Conservation (phyloP, 176 grass and related monocot genomes). For the Oryza meridionalis region DNA sequence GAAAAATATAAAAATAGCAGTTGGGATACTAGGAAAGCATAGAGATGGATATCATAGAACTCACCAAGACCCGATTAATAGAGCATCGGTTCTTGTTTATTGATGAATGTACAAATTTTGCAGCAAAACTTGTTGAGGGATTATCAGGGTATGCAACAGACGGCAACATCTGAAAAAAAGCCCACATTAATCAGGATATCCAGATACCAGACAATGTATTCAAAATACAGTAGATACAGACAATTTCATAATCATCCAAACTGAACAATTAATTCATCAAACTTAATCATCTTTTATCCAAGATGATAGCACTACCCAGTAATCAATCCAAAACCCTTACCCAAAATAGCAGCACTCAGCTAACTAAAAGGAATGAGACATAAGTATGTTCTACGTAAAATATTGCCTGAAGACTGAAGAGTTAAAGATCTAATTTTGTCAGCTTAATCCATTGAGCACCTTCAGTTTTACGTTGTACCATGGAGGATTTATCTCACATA, state of each 20-base stretch:
- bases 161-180: constrained; percentile 86
- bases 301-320: not conserved
- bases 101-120: constrained; percentile 98
- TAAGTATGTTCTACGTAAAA: not conserved
- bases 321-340: constrained; percentile 13
- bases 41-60: constrained; percentile 43
- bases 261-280: constrained; percentile 8
- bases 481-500: constrained; percentile 15
- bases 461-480: not conserved
- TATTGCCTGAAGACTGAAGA: not conserved
- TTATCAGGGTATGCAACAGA: constrained; percentile 89
- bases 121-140: constrained; percentile 91
- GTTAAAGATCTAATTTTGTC: not conserved
- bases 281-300: not conserved
- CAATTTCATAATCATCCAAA: not conserved
- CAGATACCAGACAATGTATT: constrained; percentile 4
- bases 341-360: not conserved
- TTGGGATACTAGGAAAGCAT: constrained; percentile 2
- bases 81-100: constrained; percentile 99
- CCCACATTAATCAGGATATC: constrained; percentile 34
- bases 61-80: constrained; percentile 96
- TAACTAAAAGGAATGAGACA: not conserved
- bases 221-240: constrained; percentile 20
- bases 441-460: not conserved
- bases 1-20: constrained; percentile 19